A percentile compares a stretch with the other conserved stretches of the same genome.
These are phyloP conservation scores for Tritrichomonas foetus DNA, from an alignment of 208 protist genomes.

Conservation along the genomic window DNA sequence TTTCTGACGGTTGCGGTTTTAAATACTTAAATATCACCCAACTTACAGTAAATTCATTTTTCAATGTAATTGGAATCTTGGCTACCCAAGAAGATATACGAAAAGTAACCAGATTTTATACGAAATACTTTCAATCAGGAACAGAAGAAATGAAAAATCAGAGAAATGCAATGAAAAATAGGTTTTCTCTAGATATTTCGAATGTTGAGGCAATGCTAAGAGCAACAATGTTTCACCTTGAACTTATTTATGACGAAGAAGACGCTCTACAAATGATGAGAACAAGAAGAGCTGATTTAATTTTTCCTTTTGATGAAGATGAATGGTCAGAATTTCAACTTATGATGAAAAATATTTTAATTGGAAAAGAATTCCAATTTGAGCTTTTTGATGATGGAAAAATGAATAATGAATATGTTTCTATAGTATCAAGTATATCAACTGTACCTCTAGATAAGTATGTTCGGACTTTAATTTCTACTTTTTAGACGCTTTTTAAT, in stretches of 20 bases:
- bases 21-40: neutral
- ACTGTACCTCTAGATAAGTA: too few species aligned
- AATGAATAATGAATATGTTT: neutral
- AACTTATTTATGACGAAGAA: neutral
- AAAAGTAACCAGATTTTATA: neutral
- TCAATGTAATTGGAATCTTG: neutral
- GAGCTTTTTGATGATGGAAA: conserved; percentile 9
- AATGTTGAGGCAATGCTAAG: neutral
- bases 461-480: too few species aligned
- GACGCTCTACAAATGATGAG: neutral
- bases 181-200: neutral
- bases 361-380: neutral
- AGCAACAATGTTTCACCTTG: neutral
- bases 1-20: neutral
- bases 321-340: neutral
- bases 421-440: neutral
- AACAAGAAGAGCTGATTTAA: neutral
- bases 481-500: too few species aligned
- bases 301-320: neutral
- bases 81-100: neutral
- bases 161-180: neutral
- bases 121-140: neutral
- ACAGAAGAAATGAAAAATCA: neutral
- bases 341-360: neutral
- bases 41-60: neutral